phyloP scores from a whole-genome alignment of 768 basidiomycete genomes.

The Wakefieldia striispora region DNA sequence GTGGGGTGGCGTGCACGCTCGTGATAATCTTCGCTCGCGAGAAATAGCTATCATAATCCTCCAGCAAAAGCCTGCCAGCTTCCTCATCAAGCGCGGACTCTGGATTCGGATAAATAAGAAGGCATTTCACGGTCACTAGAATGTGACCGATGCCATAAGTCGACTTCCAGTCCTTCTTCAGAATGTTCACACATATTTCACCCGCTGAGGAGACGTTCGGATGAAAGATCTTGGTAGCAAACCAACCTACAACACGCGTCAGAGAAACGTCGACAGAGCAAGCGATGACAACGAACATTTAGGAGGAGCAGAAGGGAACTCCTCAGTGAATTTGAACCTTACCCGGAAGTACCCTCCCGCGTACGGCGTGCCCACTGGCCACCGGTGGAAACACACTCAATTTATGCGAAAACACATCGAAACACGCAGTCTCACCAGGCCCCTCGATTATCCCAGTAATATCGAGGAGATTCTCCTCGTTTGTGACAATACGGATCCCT shows the following conservation, averaged over 20 bases:
- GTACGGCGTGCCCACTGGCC: slow-evolving; percentile 62
- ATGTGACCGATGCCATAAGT: slow-evolving; percentile 90
- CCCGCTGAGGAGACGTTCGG: slow-evolving; percentile 89
- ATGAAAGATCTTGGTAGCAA: slow-evolving; percentile 94
- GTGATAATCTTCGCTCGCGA: slow-evolving; percentile 86
- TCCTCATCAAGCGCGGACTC: slow-evolving; percentile 96
- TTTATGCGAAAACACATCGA: not conserved
- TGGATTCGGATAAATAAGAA: slow-evolving; percentile 95
- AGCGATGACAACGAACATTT: slow-evolving; percentile 60
- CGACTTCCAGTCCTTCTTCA: slow-evolving; percentile 97
- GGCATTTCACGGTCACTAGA: slow-evolving; percentile 89
- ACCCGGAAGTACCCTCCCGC: slow-evolving; percentile 70
- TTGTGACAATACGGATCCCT: slow-evolving; percentile 85
- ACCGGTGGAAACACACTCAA: slow-evolving; percentile 9
- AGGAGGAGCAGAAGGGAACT: slow-evolving; percentile 91
- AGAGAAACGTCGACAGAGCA: not conserved
- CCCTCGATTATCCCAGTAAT: slow-evolving; percentile 88
- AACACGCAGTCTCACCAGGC: slow-evolving; percentile 58
- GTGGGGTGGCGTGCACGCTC: slow-evolving; percentile 86
- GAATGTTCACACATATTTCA: slow-evolving; percentile 95
- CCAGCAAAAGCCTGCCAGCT: slow-evolving; percentile 87
- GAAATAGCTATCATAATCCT: slow-evolving; percentile 88
- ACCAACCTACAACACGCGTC: slow-evolving; percentile 60
- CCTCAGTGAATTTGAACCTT: slow-evolving; percentile 87
- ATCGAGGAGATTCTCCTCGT: slow-evolving; percentile 86